Percentiles rank a stretch among this genome's conserved stretches.
Evolutionary conservation across 2,329 filamentous ascomycete genomes (phyloP).

Genomic region (Amylocarpus encephaloides): DNA sequence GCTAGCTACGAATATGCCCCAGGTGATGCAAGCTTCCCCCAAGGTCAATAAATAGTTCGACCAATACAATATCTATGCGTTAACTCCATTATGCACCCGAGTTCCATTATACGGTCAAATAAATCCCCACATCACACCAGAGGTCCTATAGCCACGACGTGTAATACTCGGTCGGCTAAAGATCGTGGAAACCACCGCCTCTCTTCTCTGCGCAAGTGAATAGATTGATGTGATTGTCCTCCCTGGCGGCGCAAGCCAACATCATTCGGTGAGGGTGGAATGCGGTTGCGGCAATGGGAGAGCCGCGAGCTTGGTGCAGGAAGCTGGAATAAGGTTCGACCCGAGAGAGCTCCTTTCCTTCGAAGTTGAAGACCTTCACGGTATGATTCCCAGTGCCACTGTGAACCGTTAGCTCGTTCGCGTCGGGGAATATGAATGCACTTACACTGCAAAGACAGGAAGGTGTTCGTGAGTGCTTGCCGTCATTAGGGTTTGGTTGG

Average conservation of each 20-base stretch:
- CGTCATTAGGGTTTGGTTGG: slow-evolving; percentile 71
- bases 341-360: slow-evolving; percentile 69
- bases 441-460: slow-evolving; percentile 89
- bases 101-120: too few species aligned
- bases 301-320: slow-evolving; percentile 70
- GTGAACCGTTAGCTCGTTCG: slow-evolving; percentile 20
- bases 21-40: not conserved
- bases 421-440: slow-evolving; percentile 23
- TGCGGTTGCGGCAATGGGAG: slow-evolving; percentile 79
- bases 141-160: not conserved
- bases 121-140: too few species aligned
- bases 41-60: not conserved
- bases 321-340: slow-evolving; percentile 90
- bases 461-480: slow-evolving; percentile 93
- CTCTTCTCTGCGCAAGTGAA: slow-evolving; percentile 61
- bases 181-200: not conserved
- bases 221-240: slow-evolving; percentile 86
- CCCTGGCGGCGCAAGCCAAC: slow-evolving; percentile 77
- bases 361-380: slow-evolving; percentile 89
- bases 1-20: not conserved
- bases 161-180: not conserved
- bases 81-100: too few species aligned
- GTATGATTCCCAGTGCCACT: slow-evolving; percentile 84
- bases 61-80: too few species aligned
- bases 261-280: slow-evolving; percentile 96